A percentile compares a stretch with the other conserved stretches of the same genome.
Evolutionary conservation across 805 yeast genomes (phyloP).

Genomic region (Zygosaccharomyces lentus): DNA sequence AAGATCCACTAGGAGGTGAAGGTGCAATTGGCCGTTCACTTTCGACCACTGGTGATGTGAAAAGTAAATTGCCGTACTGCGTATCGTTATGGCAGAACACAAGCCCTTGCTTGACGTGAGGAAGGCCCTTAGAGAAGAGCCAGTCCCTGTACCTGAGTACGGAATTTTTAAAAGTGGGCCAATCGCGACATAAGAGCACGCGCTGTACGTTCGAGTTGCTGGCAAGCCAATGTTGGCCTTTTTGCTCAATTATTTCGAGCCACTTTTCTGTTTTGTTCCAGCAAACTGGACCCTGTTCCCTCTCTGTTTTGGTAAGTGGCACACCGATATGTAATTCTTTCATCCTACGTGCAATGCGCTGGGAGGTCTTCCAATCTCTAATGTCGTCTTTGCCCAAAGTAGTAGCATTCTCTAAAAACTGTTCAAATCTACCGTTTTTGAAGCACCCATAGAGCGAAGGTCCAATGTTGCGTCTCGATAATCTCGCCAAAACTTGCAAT

Average conservation of each 20-base stretch:
- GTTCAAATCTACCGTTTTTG: constrained; percentile 90
- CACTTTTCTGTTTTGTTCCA: constrained; percentile 74
- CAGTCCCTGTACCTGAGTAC: constrained; percentile 55
- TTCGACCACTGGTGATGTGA: constrained; percentile 51
- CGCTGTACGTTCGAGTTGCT: constrained; percentile 33
- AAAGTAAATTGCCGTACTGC: constrained; percentile 87
- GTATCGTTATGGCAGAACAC: constrained; percentile 95
- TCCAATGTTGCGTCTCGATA: constrained; percentile 77
- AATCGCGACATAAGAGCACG: constrained; percentile 39
- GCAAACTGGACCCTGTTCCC: constrained; percentile 54
- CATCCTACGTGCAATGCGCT: constrained; percentile 93
- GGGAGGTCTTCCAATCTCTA: constrained; percentile 67
- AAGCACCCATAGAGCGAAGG: constrained; percentile 87
- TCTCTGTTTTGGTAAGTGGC: constrained; percentile 55
- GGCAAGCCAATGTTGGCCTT: constrained; percentile 34
- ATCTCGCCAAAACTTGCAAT: constrained; percentile 62
- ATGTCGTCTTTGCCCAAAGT: constrained; percentile 73
- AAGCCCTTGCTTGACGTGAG: constrained; percentile 43
- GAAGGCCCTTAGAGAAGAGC: constrained; percentile 43
- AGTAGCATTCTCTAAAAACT: constrained; percentile 76
- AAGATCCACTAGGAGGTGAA: constrained; percentile 14
- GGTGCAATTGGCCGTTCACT: constrained; percentile 30
- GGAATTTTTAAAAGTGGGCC: constrained; percentile 47
- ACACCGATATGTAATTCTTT: constrained; percentile 85
- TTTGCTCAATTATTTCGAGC: constrained; percentile 46